Conservation (phyloP, 345 rosid species). For the Bruguiera parviflora region DNA sequence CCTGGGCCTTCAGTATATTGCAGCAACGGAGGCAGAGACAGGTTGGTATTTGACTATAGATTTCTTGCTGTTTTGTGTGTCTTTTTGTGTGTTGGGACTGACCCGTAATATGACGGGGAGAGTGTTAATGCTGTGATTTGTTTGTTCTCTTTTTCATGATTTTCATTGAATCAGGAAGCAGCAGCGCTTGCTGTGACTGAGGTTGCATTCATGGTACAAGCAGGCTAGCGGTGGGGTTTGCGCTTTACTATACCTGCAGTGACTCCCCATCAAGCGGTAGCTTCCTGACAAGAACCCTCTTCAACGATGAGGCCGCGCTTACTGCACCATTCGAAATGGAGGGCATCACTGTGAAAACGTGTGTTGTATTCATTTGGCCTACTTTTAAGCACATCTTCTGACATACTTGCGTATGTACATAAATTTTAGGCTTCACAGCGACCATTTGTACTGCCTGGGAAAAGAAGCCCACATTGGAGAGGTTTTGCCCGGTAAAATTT, state of each 20-base stretch:
- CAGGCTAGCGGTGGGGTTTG: conserved; percentile 20
- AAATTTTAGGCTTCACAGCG: conserved; percentile 17
- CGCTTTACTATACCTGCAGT: conserved; percentile 16
- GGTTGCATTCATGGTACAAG: conserved; percentile 26
- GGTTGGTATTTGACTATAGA: conserved; percentile 30
- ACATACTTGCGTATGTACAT: conserved; percentile 21
- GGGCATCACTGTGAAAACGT: neutral
- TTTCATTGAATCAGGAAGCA: conserved; percentile 24
- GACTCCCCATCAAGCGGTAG: conserved; percentile 20
- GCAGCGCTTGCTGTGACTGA: conserved; percentile 26
- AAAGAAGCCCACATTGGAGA: neutral
- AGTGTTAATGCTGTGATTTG: neutral
- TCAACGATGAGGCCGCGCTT: conserved; percentile 17
- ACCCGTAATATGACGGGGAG: neutral
- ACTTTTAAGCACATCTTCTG: neutral
- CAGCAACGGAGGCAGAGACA: conserved; percentile 93
- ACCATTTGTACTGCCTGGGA: conserved; percentile 6
- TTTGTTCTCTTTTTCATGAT: neutral
- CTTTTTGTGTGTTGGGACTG: neutral
- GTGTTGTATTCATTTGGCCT: conserved; percentile 11
- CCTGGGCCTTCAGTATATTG: conserved; percentile 90
- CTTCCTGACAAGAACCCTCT: conserved; percentile 49
- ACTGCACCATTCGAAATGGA: no score
- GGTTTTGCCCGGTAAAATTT: neutral
- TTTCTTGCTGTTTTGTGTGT: no score